phyloP scores from a whole-genome alignment of 2,329 filamentous ascomycete species.

The Fusarium siculi region DNA sequence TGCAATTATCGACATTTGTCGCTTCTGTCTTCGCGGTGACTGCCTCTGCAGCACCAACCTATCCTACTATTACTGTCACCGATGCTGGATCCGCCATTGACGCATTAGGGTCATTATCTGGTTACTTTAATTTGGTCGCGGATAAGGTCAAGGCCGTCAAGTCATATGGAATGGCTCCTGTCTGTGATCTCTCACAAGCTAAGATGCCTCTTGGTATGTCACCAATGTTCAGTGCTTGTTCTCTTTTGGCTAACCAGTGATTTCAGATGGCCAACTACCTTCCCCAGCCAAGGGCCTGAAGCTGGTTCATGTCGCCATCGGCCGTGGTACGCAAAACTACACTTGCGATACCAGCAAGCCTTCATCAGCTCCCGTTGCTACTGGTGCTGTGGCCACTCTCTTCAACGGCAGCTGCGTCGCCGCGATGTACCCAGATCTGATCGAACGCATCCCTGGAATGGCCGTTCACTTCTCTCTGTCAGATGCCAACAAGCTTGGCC shows the following conservation, averaged over 20 bases:
- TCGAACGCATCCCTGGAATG: constrained; percentile 72
- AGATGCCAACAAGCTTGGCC: constrained; percentile 56
- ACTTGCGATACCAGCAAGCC: constrained; percentile 75
- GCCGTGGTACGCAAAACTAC: constrained; percentile 94
- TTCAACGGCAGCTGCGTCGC: constrained; percentile 89
- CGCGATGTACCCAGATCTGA: constrained; percentile 73
- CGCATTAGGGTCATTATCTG: constrained; percentile 60
- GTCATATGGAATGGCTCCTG: constrained; percentile 53
- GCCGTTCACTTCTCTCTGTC: constrained; percentile 73
- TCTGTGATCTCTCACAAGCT: constrained; percentile 66
- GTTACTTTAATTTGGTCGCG: constrained; percentile 71
- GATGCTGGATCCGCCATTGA: constrained; percentile 51
- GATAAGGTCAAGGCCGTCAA: constrained; percentile 63
- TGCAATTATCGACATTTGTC: constrained; percentile 62
- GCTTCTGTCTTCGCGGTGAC: constrained; percentile 57
- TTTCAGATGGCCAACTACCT: constrained; percentile 63
- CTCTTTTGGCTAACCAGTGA: constrained; percentile 19
- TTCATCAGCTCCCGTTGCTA: constrained; percentile 69
- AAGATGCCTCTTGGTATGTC: constrained; percentile 61
- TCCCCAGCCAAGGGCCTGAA: constrained; percentile 67
- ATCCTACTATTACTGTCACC: constrained; percentile 51
- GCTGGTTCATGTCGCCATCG: constrained; percentile 83
- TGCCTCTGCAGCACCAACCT: constrained; percentile 59
- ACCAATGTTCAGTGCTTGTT: neutral
- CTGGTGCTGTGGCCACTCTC: constrained; percentile 83